phyloP scores from a whole-genome alignment of 768 basidiomycete species.

The Flagelloscypha sp. region DNA sequence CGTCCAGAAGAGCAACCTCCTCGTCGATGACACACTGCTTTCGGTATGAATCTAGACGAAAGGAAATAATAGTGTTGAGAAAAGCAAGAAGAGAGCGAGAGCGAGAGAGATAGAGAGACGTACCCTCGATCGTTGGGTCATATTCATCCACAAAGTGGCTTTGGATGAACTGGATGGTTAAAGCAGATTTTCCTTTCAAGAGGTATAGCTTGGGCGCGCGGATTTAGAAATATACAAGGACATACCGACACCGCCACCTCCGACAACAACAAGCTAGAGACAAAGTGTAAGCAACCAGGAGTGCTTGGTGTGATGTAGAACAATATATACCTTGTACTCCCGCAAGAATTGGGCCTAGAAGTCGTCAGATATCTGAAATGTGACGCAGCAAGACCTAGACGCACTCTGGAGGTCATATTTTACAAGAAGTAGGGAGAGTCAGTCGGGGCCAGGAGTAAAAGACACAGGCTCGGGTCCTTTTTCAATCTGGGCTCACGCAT shows the following conservation, averaged over 20 bases:
- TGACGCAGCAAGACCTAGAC: neutral
- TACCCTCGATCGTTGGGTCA: conserved; percentile 93
- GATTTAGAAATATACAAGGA: too few relatives aligned
- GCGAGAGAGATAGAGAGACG: conserved; percentile 10
- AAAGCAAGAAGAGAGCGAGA: conserved; percentile 1
- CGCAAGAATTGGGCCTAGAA: conserved; percentile 9
- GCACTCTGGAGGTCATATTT: too few relatives aligned
- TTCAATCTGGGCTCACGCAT: too few relatives aligned
- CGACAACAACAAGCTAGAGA: too few relatives aligned
- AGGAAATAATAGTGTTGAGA: conserved; percentile 2
- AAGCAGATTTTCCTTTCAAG: conserved; percentile 84
- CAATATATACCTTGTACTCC: conserved; percentile 24
- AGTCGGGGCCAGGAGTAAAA: too few relatives aligned
- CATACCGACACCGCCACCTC: too few relatives aligned
- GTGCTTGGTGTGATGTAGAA: too few relatives aligned
- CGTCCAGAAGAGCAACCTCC: conserved; percentile 95
- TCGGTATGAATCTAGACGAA: conserved; percentile 78
- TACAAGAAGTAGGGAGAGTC: too few relatives aligned
- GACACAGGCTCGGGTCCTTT: too few relatives aligned
- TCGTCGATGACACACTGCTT: conserved; percentile 98
- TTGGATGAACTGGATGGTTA: conserved; percentile 98
- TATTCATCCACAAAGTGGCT: conserved; percentile 89
- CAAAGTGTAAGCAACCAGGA: too few relatives aligned
- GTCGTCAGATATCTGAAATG: conserved; percentile 1
- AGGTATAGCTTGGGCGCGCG: too few relatives aligned